Evolutionary conservation across 1,284 basidiomycete species (phyloP).

Genomic region (Ustilago bromivora): DNA sequence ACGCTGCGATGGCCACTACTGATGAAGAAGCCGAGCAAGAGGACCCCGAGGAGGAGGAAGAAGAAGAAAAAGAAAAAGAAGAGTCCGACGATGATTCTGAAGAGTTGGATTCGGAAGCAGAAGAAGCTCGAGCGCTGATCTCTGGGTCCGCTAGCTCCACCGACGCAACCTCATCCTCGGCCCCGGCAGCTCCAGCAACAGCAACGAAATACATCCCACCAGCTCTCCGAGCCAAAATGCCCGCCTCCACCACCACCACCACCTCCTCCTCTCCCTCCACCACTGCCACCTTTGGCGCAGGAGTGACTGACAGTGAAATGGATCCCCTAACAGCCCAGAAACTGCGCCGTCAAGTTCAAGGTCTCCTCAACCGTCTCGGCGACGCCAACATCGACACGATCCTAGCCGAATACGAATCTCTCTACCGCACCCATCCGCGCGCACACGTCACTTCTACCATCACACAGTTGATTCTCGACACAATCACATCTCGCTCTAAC

Average conservation of each 20-base stretch:
- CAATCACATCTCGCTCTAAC: constrained; percentile 84
- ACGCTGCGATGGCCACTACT: constrained; percentile 53
- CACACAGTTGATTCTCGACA: constrained; percentile 82
- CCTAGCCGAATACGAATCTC: constrained; percentile 79
- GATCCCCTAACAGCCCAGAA: constrained; percentile 73
- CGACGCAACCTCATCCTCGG: constrained; percentile 2
- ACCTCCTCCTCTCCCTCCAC: background rate
- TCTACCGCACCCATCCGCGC: constrained; percentile 83
- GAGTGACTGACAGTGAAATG: constrained; percentile 51
- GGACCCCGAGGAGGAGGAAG: constrained; percentile 17
- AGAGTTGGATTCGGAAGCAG: constrained; percentile 36
- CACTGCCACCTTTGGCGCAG: background rate
- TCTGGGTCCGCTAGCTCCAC: constrained; percentile 7
- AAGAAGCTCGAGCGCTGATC: constrained; percentile 37
- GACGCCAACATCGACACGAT: constrained; percentile 90
- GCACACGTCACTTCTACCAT: constrained; percentile 87
- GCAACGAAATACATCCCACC: constrained; percentile 73
- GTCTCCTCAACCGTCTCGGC: constrained; percentile 85
- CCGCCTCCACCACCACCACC: constrained; percentile 26
- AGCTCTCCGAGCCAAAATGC: constrained; percentile 71
- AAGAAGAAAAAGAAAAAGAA: constrained; percentile 13
- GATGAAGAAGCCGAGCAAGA: constrained; percentile 37
- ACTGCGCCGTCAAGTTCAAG: constrained; percentile 84
- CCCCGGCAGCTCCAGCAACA: constrained; percentile 27
- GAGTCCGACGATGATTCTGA: constrained; percentile 15